phyloP scores from a whole-genome alignment of 208 protist species.

The Acanthamoeba divionensis region DNA sequence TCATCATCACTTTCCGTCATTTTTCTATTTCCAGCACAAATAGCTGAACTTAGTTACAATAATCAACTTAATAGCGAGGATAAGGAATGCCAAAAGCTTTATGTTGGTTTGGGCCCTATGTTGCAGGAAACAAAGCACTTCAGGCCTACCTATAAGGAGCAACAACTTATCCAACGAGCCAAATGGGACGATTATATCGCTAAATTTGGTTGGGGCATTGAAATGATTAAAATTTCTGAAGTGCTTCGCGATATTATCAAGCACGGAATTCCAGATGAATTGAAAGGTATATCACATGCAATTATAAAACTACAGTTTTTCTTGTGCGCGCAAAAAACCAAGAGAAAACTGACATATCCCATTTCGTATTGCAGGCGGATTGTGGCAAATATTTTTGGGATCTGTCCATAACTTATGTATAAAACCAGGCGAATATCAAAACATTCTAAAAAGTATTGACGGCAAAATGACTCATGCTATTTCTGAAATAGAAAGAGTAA shows the following conservation, averaged over 20 bases:
- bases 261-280: constrained; percentile 17
- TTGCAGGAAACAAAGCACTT: constrained; percentile 24
- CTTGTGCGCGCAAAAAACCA: background rate
- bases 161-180: background rate
- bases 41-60: no score
- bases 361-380: background rate
- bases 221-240: constrained; percentile 36
- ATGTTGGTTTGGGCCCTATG: constrained; percentile 28
- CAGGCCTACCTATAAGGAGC: background rate
- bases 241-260: background rate
- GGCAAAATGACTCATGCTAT: background rate
- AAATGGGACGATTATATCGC: constrained; percentile 30
- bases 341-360: background rate
- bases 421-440: constrained; percentile 12
- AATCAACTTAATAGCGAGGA: no score
- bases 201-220: constrained; percentile 36
- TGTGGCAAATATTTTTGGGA: constrained; percentile 40
- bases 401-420: constrained; percentile 8
- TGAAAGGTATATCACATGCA: background rate
- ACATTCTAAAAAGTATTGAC: constrained; percentile 19
- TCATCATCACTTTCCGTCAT: background rate
- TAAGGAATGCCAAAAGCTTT: no score
- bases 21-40: no score
- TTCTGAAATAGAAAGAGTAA: constrained; percentile 25
- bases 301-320: background rate